Base-by-base conservation (phyloP, 257 asterid genomes). In the Rauvolfia tetraphylla region DNA sequence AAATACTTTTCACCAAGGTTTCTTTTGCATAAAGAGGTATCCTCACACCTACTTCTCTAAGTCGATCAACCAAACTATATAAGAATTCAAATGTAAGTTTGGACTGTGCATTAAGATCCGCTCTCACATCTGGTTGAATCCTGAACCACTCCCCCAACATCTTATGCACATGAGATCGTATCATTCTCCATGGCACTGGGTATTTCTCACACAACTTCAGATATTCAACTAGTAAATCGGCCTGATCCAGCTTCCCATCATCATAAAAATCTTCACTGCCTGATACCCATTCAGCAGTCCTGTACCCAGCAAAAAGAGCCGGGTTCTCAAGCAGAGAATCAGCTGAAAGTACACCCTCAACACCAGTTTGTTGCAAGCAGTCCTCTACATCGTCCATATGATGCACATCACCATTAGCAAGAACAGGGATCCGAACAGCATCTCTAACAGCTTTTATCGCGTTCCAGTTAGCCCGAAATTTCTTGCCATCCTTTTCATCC, bases 131-230 rank as follows among this genome's bases (percentile, higher is more conserved):
- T 20, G 97, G 98, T 74, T 85, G 96, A 75, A 93, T 51, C 68
- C 87, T 84, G 80, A 95, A 95, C 99, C 96, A 92, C 25, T 95
- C 99, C 44, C 98, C 99, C 80, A 93, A 82, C 85, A 95, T 34
- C 89, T 90, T 93, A 80, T 95, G 99, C 81, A 95, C 92, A 22
- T 95, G 98, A 14, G 99, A 89, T 72, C 98, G 96, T 33, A 95
- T 81, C 90, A 95, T 95, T 78, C 97, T 87, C 99, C 99, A 95
- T 10, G 99, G 98, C 76, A 95, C 98, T 0, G 98, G 96, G 81
- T 91, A 83, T 78, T 78, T 85, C 90, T 93, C 97, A 61, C 98
- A 95, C 8, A 91, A 62, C 79, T 86, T 85, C 82, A 95, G 78
- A 81, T 95, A 95, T 75, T 93, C 96, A 13, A 86, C 85, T 77